A percentile compares a stretch with the other conserved stretches of the same genome.
Conservation (phyloP, 2,329 filamentous ascomycete species). For the Zymoseptoria pseudotritici region DNA sequence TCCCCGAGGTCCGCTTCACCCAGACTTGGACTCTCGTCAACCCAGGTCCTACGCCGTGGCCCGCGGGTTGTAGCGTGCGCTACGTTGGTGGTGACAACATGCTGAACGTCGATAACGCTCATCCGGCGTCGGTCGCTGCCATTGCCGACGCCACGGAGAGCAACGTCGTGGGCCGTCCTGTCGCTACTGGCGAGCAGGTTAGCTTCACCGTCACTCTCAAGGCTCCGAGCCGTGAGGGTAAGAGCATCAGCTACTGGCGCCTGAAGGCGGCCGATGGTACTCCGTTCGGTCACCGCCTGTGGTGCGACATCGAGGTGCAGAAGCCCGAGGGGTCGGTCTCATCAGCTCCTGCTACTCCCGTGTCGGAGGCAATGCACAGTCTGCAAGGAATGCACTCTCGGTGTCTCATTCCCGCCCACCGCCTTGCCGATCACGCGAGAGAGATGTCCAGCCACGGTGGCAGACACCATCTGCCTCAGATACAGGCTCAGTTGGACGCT, state of each 20-base stretch:
- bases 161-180: constrained; percentile 61
- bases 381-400: background rate
- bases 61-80: constrained; percentile 79
- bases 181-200: constrained; percentile 66
- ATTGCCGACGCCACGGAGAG: constrained; percentile 76
- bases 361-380: constrained; percentile 4
- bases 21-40: constrained; percentile 92
- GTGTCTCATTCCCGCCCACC: background rate
- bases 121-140: constrained; percentile 69
- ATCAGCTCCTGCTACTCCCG: constrained; percentile 1
- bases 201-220: constrained; percentile 80
- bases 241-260: constrained; percentile 92
- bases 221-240: constrained; percentile 67
- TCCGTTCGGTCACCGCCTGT: constrained; percentile 87
- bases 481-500: constrained; percentile 4
- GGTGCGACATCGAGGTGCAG: constrained; percentile 78
- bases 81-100: constrained; percentile 95
- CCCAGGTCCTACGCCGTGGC: constrained; percentile 71
- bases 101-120: constrained; percentile 77
- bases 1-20: constrained; percentile 66
- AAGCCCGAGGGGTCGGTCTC: constrained; percentile 13
- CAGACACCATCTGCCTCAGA: background rate
- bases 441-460: background rate
- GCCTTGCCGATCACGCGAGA: background rate
- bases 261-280: constrained; percentile 71